A percentile compares a stretch with the other conserved stretches of the same genome.
Conservation (phyloP, 768 basidiomycete genomes). For the Collybia mongolica region DNA sequence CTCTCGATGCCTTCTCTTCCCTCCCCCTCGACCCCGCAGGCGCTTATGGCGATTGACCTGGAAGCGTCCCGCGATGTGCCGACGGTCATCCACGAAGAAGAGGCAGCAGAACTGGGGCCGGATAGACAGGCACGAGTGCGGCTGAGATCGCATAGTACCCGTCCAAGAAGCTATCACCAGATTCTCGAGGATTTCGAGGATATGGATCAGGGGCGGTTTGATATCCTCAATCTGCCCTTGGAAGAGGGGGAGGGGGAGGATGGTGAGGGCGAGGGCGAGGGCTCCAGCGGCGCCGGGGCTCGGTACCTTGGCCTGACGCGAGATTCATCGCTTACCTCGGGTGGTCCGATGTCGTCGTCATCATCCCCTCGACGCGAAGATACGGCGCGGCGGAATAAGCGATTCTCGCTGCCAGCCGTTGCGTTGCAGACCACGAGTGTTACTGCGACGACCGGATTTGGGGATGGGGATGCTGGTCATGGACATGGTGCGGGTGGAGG, state of each 20-base stretch:
- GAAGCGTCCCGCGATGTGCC: slow-evolving; percentile 16
- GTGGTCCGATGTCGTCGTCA: slow-evolving; percentile 17
- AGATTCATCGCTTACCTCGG: slow-evolving; percentile 2
- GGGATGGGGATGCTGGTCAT: background rate
- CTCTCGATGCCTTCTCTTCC: slow-evolving; percentile 57
- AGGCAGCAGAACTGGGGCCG: slow-evolving; percentile 7
- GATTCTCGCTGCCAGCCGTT: slow-evolving; percentile 63
- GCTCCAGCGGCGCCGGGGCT: background rate
- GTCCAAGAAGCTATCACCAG: slow-evolving; percentile 65
- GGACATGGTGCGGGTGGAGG: background rate
- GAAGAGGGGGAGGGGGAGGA: slow-evolving; percentile 10
- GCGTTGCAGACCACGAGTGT: slow-evolving; percentile 64
- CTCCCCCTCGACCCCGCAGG: slow-evolving; percentile 34
- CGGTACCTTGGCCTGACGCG: background rate
- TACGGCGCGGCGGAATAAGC: slow-evolving; percentile 60
- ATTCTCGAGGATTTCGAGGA: slow-evolving; percentile 63
- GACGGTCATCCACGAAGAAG: slow-evolving; percentile 10
- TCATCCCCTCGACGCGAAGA: slow-evolving; percentile 48
- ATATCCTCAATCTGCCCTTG: slow-evolving; percentile 12
- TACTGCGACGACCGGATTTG: slow-evolving; percentile 49
- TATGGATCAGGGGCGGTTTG: slow-evolving; percentile 19
- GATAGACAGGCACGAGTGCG: slow-evolving; percentile 26
- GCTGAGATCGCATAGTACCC: slow-evolving; percentile 32
- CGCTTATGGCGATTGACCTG: slow-evolving; percentile 46
- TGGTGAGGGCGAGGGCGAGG: slow-evolving; percentile 5